Percentiles rank a stretch among this genome's conserved stretches.
Conservation (phyloP, 495 filamentous ascomycete genomes). For the Penicillium silybi region DNA sequence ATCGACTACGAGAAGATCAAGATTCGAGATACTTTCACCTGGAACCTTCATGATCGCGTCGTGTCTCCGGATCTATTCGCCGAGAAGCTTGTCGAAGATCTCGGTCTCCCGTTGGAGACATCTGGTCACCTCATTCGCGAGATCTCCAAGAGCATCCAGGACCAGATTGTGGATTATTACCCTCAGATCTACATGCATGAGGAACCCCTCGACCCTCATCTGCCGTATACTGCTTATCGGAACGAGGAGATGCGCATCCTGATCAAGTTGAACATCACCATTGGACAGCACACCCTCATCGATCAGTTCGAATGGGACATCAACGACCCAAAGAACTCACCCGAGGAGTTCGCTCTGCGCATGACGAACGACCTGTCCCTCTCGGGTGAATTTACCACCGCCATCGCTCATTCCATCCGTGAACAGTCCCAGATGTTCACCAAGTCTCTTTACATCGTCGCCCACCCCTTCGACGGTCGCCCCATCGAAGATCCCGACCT, state of each 20-base stretch:
- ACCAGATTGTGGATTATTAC: slow-evolving; percentile 89
- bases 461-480: slow-evolving; percentile 91
- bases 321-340: slow-evolving; percentile 87
- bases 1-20: slow-evolving; percentile 96
- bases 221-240: slow-evolving; percentile 92
- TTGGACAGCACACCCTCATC: slow-evolving; percentile 87
- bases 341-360: slow-evolving; percentile 85
- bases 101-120: slow-evolving; percentile 69
- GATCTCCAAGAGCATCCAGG: slow-evolving; percentile 74
- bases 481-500: slow-evolving; percentile 90
- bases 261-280: slow-evolving; percentile 95
- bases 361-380: slow-evolving; percentile 91
- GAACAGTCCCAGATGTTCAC: slow-evolving; percentile 95
- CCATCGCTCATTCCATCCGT: slow-evolving; percentile 94
- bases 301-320: slow-evolving; percentile 99
- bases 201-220: slow-evolving; percentile 81
- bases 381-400: slow-evolving; percentile 93
- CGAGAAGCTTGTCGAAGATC: slow-evolving; percentile 84
- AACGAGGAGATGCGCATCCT: slow-evolving; percentile 98
- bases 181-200: slow-evolving; percentile 87
- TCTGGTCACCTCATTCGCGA: slow-evolving; percentile 64
- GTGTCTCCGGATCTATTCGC: slow-evolving; percentile 77
- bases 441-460: slow-evolving; percentile 85
- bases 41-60: slow-evolving; percentile 91
- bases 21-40: slow-evolving; percentile 95